Base-by-base conservation (phyloP, 768 basidiomycete species). In the Amanita muscaria region DNA sequence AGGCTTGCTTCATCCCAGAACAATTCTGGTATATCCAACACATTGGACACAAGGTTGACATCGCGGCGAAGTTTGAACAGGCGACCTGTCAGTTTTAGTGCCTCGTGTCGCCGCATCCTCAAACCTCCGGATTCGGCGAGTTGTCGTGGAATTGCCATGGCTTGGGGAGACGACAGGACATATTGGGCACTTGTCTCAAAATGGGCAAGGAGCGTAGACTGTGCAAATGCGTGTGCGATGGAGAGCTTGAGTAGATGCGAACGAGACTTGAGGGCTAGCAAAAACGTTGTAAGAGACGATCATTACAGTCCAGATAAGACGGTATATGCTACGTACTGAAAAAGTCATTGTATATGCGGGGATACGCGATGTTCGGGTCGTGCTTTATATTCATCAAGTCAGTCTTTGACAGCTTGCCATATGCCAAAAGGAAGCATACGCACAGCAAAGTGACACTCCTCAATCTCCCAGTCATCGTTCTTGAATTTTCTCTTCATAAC, bases 1-100 rank as follows among this genome's bases (percentile, higher is more conserved):
- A 94, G 64, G 51, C 85, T 91, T 9, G 90, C 91, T 58, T 94
- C 92, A 41, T 80, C 83, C 93, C 92, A 96, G 62, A 97, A 97
- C 36, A 97, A 64, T 57, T 92, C 90, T 1, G 92, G 92, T 4
- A 89, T 83, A 56, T 97, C 93, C 1, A 97, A 73, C 23, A 97
- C 89, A 55, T 93, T 94, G 18, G 85, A 88, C 8, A 92, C 88
- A 1, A 97, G 67, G 54, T 93, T 94, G 21, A 96, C 82, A 51
- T 94, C 90, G 38, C 88, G 76, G 4, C 91, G 74, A 7, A 96
- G 69, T 57, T 84, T 90, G 73, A 96, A 93, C 31, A 96, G 61
- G 23, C 77, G 69, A 1, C 89, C 89, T 0, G 90, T 96, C 29
- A 96, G 70, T 53, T 84, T 85, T 48, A 96, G 72, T 1, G 93